A percentile compares a stretch with the other conserved stretches of the same genome.
Conservation (phyloP, 768 basidiomycete genomes). For the Steccherinum ochraceum region DNA sequence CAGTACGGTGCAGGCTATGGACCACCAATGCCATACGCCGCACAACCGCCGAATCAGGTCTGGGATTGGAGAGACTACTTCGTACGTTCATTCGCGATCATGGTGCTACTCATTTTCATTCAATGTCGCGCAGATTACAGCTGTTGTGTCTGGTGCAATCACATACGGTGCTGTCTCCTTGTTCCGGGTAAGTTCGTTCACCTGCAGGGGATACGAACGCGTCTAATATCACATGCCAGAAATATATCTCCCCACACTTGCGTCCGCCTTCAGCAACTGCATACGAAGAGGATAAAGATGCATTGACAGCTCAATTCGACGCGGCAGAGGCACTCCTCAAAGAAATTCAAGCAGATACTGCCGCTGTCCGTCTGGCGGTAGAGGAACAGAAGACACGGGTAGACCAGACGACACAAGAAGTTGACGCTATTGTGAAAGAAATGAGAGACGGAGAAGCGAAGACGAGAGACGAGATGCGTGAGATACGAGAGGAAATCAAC, state of each 20-base stretch:
- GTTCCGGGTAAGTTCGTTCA: conserved; percentile 53
- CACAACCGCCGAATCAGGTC: conserved; percentile 39
- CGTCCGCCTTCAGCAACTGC: conserved; percentile 82
- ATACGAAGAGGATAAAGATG: conserved; percentile 84
- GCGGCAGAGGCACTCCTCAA: conserved; percentile 75
- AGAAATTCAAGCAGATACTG: conserved; percentile 75
- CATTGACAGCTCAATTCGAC: conserved; percentile 84
- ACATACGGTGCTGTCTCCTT: conserved; percentile 75
- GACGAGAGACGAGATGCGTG: conserved; percentile 83
- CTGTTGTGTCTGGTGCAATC: conserved; percentile 81
- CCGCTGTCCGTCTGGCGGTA: conserved; percentile 62
- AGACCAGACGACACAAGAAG: conserved; percentile 64
- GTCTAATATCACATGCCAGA: conserved; percentile 38
- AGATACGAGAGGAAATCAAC: conserved; percentile 87
- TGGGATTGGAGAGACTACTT: conserved; percentile 99
- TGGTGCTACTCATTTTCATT: conserved; percentile 16
- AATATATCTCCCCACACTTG: conserved; percentile 88
- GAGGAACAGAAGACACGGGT: conserved; percentile 73
- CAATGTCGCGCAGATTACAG: conserved; percentile 65
- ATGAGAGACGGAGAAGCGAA: conserved; percentile 74
- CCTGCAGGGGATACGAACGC: not conserved
- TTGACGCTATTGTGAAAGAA: conserved; percentile 64
- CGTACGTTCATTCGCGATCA: conserved; percentile 41
- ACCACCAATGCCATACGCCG: conserved; percentile 29
- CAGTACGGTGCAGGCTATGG: conserved; percentile 40